Percentiles rank a stretch among this genome's conserved stretches.
phyloP scores from a whole-genome alignment of 2,329 filamentous ascomycete species.

The Pseudocercospora fuligena region DNA sequence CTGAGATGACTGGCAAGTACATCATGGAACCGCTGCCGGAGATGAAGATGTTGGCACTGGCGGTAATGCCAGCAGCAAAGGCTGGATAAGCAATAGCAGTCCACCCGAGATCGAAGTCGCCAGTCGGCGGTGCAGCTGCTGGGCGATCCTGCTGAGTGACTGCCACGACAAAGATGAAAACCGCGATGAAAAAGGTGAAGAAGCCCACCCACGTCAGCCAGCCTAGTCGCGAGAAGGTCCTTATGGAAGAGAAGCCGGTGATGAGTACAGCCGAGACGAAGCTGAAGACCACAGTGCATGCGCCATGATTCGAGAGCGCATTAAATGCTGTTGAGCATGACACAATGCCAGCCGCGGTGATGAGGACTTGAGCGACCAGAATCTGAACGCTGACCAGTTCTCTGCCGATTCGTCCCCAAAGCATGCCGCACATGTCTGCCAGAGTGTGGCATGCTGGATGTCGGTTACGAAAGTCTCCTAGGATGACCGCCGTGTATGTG shows the following conservation, averaged over 20 bases:
- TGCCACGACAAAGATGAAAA: slow-evolving; percentile 48
- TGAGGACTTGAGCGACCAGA: slow-evolving; percentile 61
- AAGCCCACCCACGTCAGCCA: slow-evolving; percentile 67
- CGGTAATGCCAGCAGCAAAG: slow-evolving; percentile 63
- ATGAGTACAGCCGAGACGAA: slow-evolving; percentile 25
- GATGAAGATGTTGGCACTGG: slow-evolving; percentile 62
- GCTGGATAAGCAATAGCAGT: slow-evolving; percentile 59
- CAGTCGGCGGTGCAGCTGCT: slow-evolving; percentile 63
- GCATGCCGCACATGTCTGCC: slow-evolving; percentile 61
- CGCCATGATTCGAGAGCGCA: slow-evolving; percentile 60
- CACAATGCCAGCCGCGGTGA: slow-evolving; percentile 61
- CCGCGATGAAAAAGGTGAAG: slow-evolving; percentile 59
- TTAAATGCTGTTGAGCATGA: slow-evolving; percentile 64
- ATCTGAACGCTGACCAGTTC: slow-evolving; percentile 62
- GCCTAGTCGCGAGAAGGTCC: slow-evolving; percentile 40
- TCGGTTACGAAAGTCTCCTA: slow-evolving; percentile 55
- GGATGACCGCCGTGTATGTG: slow-evolving; percentile 53
- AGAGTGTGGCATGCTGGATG: slow-evolving; percentile 58
- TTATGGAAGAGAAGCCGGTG: slow-evolving; percentile 24
- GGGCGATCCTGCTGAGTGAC: slow-evolving; percentile 62
- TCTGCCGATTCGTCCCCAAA: slow-evolving; percentile 57
- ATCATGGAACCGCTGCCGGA: slow-evolving; percentile 62
- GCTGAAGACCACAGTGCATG: slow-evolving; percentile 62
- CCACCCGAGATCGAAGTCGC: slow-evolving; percentile 63
- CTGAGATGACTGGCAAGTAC: slow-evolving; percentile 67